These are phyloP conservation scores for Pleurotus sapidus DNA, from an alignment of 768 basidiomycete genomes.

Conservation along the genomic window DNA sequence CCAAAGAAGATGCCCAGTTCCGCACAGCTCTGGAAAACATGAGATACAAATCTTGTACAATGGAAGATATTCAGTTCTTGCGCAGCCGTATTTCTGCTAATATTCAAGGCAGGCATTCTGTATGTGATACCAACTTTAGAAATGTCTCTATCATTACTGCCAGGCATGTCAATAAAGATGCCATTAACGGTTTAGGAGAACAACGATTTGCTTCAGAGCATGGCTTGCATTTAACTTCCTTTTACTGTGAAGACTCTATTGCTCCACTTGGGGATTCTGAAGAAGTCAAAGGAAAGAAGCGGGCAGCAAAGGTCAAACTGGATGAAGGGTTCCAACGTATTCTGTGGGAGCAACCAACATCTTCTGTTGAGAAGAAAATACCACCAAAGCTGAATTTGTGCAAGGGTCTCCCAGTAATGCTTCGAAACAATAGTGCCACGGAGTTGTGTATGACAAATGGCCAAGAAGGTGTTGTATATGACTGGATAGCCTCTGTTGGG, in stretches of 20 bases:
- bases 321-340: constrained; percentile 11
- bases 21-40: constrained; percentile 24
- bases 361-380: constrained; percentile 14
- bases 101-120: neutral
- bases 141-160: constrained; percentile 32
- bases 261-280: neutral
- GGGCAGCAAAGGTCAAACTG: neutral
- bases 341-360: constrained; percentile 18
- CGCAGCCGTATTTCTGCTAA: constrained; percentile 14
- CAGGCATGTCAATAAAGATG: constrained; percentile 25
- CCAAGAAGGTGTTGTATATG: constrained; percentile 24
- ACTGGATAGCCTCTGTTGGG: constrained; percentile 19
- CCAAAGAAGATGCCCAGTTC: constrained; percentile 22
- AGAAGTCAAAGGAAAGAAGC: neutral
- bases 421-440: constrained; percentile 27
- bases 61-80: constrained; percentile 28
- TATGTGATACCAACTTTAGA: constrained; percentile 16
- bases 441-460: constrained; percentile 33
- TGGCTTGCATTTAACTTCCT: constrained; percentile 17
- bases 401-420: constrained; percentile 30
- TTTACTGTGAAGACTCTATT: constrained; percentile 20
- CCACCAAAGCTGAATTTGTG: constrained; percentile 25
- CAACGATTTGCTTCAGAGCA: constrained; percentile 27
- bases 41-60: constrained; percentile 29
- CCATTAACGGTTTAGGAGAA: constrained; percentile 26